Percentiles rank a stretch among this genome's conserved stretches.
Conservation (phyloP, 75 land plant species). For the Ceratopteris richardii region DNA sequence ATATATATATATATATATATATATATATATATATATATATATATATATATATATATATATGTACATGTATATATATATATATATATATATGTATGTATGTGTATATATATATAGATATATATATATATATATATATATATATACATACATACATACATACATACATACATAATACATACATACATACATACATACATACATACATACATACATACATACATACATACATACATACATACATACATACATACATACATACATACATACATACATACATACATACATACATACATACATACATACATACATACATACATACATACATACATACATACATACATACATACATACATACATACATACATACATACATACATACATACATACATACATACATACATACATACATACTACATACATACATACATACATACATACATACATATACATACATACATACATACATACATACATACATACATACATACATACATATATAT, state of each 20-base stretch:
- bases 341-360: background rate
- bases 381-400: background rate
- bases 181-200: constrained; percentile 1
- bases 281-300: too few relatives aligned
- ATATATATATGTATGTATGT: too few relatives aligned
- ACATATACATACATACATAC: background rate
- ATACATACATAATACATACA: too few relatives aligned
- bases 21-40: too few relatives aligned
- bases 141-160: background rate
- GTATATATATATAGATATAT: too few relatives aligned
- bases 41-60: too few relatives aligned
- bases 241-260: too few relatives aligned
- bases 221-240: background rate
- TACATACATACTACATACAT: too few relatives aligned
- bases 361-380: background rate
- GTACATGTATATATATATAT: too few relatives aligned
- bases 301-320: constrained; percentile 4
- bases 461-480: background rate
- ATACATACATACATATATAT: background rate
- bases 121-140: too few relatives aligned
- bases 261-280: too few relatives aligned
- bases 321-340: background rate
- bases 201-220: constrained; percentile 4
- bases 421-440: background rate
- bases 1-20: too few relatives aligned